Base-by-base conservation (phyloP, 176 grass and related monocot species). In the Urochloa ruziziensis region DNA sequence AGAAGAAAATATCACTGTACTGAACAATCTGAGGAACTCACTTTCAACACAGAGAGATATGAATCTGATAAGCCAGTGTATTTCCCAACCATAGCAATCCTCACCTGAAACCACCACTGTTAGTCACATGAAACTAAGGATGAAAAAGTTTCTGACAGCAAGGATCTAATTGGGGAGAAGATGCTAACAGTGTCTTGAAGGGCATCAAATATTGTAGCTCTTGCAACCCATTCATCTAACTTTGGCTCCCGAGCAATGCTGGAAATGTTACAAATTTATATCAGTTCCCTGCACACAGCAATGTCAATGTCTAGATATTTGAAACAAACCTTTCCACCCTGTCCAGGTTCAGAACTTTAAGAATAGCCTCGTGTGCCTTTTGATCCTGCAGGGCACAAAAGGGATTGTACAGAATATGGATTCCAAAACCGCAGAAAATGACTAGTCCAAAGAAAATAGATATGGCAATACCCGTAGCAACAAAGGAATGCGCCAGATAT, bases 401-500 rank as follows among this genome's bases (percentile, higher is more conserved):
- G 4, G 18, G 24, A 87, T 80, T 80, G 52, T 21, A 39, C 56
- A 67, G 9, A 51, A 83, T 16, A 65, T 5, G 21, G 78, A 83
- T 61, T 56, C 10, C 2, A 25, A 23, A 29, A 6, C 34, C 3
- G 49, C 16, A 36, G 12, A 74, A 56, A 66, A 74, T 21, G 2
- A 73, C 23, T 16, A 43, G 49, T 29, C 30, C 14, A 85, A 44
- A 49, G 57, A 72, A 80, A 79, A 69, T 34, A 85, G 47, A 78
- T 76, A 64, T 82, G 27, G 0, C 66, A 43, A 43, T 94, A 94
- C 93, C 87, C 42, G 80, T 75, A 94, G 81, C 65, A 94, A 56
- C 66, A 94, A 88, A 76, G 93, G 93, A 88, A 94, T 92, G 37
- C 43, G 87, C 90, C 93, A 94, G 75, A 94, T 94, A 70, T 94